A percentile compares a stretch with the other conserved stretches of the same genome.
phyloP scores from a whole-genome alignment of 2,329 filamentous ascomycete genomes.

The Fusarium austroafricanum region DNA sequence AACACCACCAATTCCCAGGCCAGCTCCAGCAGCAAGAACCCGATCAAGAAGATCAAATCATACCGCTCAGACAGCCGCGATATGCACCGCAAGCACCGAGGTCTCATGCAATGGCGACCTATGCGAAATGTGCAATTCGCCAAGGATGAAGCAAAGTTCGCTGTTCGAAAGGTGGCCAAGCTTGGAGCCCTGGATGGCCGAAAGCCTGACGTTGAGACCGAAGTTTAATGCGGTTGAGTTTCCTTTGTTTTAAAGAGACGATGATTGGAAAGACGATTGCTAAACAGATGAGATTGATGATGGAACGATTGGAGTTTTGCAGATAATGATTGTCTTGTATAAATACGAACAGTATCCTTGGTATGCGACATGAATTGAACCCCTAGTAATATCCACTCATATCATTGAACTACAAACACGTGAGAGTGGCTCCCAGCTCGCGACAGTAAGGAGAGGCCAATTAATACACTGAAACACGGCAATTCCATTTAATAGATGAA shows the following conservation, averaged over 20 bases:
- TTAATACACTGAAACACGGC: too few species aligned
- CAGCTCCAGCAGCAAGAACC: conserved; percentile 60
- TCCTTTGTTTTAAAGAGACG: conserved; percentile 1
- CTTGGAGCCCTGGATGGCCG: conserved; percentile 82
- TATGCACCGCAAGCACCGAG: conserved; percentile 86
- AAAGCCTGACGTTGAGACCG: conserved; percentile 89
- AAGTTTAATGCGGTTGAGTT: conserved; percentile 57
- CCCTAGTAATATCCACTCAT: neutral
- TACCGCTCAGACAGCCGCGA: conserved; percentile 76
- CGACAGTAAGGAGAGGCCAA: too few species aligned
- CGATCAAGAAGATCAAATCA: conserved; percentile 68
- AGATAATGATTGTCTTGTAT: conserved; percentile 22
- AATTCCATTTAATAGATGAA: too few species aligned
- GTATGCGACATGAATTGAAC: conserved; percentile 8
- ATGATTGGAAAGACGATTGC: neutral
- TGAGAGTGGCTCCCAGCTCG: neutral
- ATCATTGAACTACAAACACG: neutral
- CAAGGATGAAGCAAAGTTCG: conserved; percentile 87
- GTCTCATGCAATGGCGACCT: conserved; percentile 95
- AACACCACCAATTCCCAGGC: conserved; percentile 49
- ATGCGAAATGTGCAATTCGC: conserved; percentile 87
- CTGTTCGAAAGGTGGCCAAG: conserved; percentile 78
- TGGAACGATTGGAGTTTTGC: conserved; percentile 27
- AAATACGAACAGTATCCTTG: conserved; percentile 19
- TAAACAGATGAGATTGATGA: conserved; percentile 33